A percentile compares a stretch with the other conserved stretches of the same genome.
phyloP scores from a whole-genome alignment of 768 basidiomycete genomes.

The Peribolospora kevripleyi region DNA sequence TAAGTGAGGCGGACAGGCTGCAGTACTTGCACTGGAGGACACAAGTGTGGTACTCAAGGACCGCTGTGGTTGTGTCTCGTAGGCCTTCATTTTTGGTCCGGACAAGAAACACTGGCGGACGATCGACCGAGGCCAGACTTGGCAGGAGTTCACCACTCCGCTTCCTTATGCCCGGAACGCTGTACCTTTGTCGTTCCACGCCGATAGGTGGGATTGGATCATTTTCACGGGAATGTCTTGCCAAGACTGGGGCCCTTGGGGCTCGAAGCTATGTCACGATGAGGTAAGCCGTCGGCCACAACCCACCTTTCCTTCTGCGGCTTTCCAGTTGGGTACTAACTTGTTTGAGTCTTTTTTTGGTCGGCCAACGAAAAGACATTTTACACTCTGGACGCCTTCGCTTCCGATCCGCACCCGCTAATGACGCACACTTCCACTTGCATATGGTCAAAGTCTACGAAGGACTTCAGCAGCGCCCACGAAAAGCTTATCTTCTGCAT shows the following conservation, averaged over 20 bases:
- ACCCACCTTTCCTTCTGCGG: neutral
- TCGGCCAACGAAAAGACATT: slow-evolving; percentile 35
- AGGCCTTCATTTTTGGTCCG: slow-evolving; percentile 72
- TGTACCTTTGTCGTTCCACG: slow-evolving; percentile 65
- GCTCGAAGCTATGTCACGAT: slow-evolving; percentile 44
- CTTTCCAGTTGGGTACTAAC: slow-evolving; percentile 4
- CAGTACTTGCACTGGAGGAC: neutral
- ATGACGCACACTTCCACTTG: slow-evolving; percentile 51
- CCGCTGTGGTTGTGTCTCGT: neutral
- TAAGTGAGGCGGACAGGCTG: slow-evolving; percentile 19
- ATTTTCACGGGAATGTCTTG: slow-evolving; percentile 57
- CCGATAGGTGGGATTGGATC: slow-evolving; percentile 43
- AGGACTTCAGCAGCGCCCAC: slow-evolving; percentile 54
- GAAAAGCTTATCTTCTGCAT: slow-evolving; percentile 66
- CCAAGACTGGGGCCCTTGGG: slow-evolving; percentile 22
- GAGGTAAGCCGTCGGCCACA: slow-evolving; percentile 28
- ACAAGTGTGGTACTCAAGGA: neutral
- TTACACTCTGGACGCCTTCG: slow-evolving; percentile 67
- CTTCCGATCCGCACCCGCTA: slow-evolving; percentile 32
- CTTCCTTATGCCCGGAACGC: slow-evolving; percentile 33
- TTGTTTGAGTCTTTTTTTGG: too few relatives aligned
- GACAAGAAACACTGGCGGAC: slow-evolving; percentile 64
- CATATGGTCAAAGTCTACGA: slow-evolving; percentile 68
- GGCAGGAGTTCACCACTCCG: slow-evolving; percentile 55
- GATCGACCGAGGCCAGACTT: slow-evolving; percentile 61